Conservation (phyloP, 768 basidiomycete species). For the Russula sp. region DNA sequence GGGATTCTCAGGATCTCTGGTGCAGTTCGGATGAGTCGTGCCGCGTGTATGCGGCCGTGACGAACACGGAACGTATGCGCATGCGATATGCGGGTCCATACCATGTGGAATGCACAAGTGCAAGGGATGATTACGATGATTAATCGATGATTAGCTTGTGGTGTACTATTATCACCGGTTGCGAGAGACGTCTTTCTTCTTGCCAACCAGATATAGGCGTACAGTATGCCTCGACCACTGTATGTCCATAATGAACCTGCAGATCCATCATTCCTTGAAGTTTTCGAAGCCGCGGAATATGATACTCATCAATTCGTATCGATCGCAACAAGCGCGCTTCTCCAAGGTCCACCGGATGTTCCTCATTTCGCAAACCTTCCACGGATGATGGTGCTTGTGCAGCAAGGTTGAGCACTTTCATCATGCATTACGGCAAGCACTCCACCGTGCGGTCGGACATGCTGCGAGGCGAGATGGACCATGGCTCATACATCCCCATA, state of each 20-base stretch:
- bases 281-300: not conserved
- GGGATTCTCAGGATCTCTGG: too few species aligned
- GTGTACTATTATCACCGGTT: too few species aligned
- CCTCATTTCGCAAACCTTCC: not conserved
- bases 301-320: not conserved
- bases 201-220: not conserved
- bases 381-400: not conserved
- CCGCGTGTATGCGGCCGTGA: too few species aligned
- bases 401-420: not conserved
- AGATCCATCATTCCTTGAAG: not conserved
- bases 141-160: not conserved
- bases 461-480: not conserved
- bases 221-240: not conserved
- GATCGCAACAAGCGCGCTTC: not conserved
- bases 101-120: too few species aligned
- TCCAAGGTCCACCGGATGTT: not conserved
- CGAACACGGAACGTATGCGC: too few species aligned
- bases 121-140: not conserved
- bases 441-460: not conserved
- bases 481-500: not conserved
- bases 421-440: too few species aligned
- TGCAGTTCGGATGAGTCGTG: too few species aligned
- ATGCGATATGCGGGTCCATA: too few species aligned
- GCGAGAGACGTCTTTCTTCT: too few species aligned
- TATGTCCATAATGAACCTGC: not conserved